Evolutionary conservation across 257 asterid species (phyloP), one percentile per base, ranked within the genome.

Genomic region (Capsicum rhomboideum): DNA sequence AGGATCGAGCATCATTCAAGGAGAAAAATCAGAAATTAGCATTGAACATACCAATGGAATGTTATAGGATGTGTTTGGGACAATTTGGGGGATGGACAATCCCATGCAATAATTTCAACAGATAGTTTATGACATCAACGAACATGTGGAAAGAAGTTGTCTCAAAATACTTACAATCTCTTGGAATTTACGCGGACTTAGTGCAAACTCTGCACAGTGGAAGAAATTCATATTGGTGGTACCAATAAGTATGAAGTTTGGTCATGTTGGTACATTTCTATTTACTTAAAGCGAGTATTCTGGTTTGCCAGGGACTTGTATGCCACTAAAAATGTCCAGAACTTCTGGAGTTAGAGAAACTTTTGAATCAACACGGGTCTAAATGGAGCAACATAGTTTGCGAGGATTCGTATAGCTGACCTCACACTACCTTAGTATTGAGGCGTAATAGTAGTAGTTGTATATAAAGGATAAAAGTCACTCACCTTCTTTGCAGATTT

Each of bases 401-500:
- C 4, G 77, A 67, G 0, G 12, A 34, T 67, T 9, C 77, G 31
- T 31, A 34, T 67, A 17, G 77, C 14, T 2, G 14, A 67, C 50
- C 21, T 23, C 77, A 31, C 2, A n/a, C 74, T 28, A 66, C 6
- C 21, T 66, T 34, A 23, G 6, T 34, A 34, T 34, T 16, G 77
- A 31, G 26, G 49, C 26, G 21, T 16, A 31, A 13, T 28, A 14
- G 46, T 4, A 34, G 37, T 34, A 34, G 37, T 34, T 34, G 37
- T 34, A 34, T 34, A 5, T 34, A 34, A 67, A 34, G 17, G 77
- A 67, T 16, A 29, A 66, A 67, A 34, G 77, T 20, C 59, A 58
- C 68, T 31, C 54, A 97, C 99, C 98, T 95, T 97, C 89, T 93
- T 97, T 59, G 94, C 97, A 77, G 99, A 93, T 89, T 91, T 93